These are phyloP conservation scores for Omphalotus olearius DNA, from an alignment of 1,284 basidiomycete genomes.

Conservation along the genomic window DNA sequence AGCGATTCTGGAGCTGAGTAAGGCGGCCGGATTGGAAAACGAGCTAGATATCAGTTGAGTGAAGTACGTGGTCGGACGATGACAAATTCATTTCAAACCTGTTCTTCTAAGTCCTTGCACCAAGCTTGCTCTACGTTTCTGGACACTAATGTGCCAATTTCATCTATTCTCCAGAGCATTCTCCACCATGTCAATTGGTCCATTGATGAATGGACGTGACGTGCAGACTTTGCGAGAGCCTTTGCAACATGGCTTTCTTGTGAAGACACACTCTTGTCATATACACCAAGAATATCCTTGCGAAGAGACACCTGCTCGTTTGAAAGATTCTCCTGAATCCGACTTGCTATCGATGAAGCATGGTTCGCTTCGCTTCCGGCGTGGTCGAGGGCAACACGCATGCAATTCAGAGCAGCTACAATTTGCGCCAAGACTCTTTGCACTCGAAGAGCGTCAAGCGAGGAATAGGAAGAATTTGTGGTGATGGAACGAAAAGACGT, in stretches of 20 bases:
- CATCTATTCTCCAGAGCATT: conserved; percentile 67
- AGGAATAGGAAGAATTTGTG: conserved; percentile 23
- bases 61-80: conserved; percentile 3
- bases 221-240: conserved; percentile 45
- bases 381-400: not conserved
- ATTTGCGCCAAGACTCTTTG: conserved; percentile 28
- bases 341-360: not conserved
- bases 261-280: not conserved
- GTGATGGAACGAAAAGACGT: conserved; percentile 24
- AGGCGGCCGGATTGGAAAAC: conserved; percentile 68
- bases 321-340: not conserved
- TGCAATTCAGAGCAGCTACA: not conserved
- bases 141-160: conserved; percentile 56
- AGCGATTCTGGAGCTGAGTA: conserved; percentile 44
- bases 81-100: conserved; percentile 37
- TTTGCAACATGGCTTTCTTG: conserved; percentile 30
- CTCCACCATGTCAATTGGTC: conserved; percentile 63
- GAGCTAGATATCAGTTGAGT: conserved; percentile 38
- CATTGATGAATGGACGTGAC: conserved; percentile 50
- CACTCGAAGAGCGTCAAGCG: conserved; percentile 28
- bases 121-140: conserved; percentile 52
- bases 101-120: conserved; percentile 62
- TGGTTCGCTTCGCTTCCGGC: not conserved
- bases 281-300: conserved; percentile 4
- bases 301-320: not conserved